Evolutionary conservation across 345 rosid genomes (phyloP).

Genomic region (Ricinus communis): DNA sequence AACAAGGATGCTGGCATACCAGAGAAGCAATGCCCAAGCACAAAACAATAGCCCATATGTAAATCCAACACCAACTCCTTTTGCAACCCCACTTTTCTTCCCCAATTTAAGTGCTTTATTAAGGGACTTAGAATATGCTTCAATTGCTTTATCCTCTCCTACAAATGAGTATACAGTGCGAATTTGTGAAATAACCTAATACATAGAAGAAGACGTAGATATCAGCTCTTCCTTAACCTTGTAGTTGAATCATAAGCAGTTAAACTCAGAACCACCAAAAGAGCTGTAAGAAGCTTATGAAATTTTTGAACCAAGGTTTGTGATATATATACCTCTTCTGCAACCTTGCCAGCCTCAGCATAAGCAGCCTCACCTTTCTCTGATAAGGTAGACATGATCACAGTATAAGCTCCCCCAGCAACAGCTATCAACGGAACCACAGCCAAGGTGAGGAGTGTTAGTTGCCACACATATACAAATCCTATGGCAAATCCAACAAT

Average conservation of each 20-base stretch:
- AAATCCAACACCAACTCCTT: slow-evolving; percentile 74
- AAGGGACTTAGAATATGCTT: slow-evolving; percentile 57
- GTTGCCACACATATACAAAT: slow-evolving; percentile 73
- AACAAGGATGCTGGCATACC: slow-evolving; percentile 77
- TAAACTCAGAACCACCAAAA: not conserved
- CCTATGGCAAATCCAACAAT: slow-evolving; percentile 62
- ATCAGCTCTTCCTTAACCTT: no score
- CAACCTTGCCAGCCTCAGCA: slow-evolving; percentile 75
- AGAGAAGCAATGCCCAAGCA: slow-evolving; percentile 74
- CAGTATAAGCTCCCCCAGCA: slow-evolving; percentile 71
- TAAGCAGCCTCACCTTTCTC: slow-evolving; percentile 80
- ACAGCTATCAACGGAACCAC: slow-evolving; percentile 81
- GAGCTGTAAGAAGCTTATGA: not conserved
- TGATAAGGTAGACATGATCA: slow-evolving; percentile 68
- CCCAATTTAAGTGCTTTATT: slow-evolving; percentile 54
- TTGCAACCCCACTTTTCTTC: slow-evolving; percentile 63
- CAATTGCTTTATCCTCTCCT: slow-evolving; percentile 68
- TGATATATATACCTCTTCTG: slow-evolving; percentile 59
- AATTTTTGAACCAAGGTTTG: not conserved
- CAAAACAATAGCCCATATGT: slow-evolving; percentile 70
- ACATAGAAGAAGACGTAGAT: not conserved
- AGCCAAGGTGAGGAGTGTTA: slow-evolving; percentile 77
- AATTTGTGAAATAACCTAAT: slow-evolving; percentile 71
- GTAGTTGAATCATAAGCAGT: no score
- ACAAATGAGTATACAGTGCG: slow-evolving; percentile 77